Evolutionary conservation across 768 basidiomycete species (phyloP).

Genomic region (Boletus insuetus): DNA sequence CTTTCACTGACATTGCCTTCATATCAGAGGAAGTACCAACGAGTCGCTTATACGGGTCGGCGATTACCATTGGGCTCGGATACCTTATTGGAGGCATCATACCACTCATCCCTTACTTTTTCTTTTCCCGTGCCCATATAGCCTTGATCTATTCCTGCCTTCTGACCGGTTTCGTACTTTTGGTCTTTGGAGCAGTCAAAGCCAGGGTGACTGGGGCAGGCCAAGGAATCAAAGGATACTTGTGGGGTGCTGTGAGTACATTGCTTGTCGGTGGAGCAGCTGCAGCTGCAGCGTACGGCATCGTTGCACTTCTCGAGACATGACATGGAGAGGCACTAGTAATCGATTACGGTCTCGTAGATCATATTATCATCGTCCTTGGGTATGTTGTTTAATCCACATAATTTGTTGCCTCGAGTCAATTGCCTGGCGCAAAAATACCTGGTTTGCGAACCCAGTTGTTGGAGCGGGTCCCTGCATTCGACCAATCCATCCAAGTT

Average conservation of each 20-base stretch:
- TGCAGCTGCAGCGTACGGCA: constrained; percentile 68
- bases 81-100: constrained; percentile 93
- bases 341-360: too few relatives aligned
- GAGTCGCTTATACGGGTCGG: constrained; percentile 81
- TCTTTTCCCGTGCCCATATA: constrained; percentile 65
- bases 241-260: constrained; percentile 87
- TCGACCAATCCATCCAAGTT: too few relatives aligned
- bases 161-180: constrained; percentile 79
- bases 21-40: constrained; percentile 82
- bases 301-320: constrained; percentile 51
- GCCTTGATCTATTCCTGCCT: constrained; percentile 72
- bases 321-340: background rate
- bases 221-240: constrained; percentile 58
- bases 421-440: too few relatives aligned
- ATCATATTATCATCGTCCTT: too few relatives aligned
- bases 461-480: too few relatives aligned
- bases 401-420: too few relatives aligned
- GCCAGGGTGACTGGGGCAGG: constrained; percentile 85
- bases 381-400: too few relatives aligned
- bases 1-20: background rate
- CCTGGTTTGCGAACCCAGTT: too few relatives aligned
- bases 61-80: constrained; percentile 92
- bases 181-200: constrained; percentile 91
- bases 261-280: constrained; percentile 88
- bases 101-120: constrained; percentile 91